phyloP scores from a whole-genome alignment of 2,329 filamentous ascomycete species.

The Cladobotryum mycophilum region DNA sequence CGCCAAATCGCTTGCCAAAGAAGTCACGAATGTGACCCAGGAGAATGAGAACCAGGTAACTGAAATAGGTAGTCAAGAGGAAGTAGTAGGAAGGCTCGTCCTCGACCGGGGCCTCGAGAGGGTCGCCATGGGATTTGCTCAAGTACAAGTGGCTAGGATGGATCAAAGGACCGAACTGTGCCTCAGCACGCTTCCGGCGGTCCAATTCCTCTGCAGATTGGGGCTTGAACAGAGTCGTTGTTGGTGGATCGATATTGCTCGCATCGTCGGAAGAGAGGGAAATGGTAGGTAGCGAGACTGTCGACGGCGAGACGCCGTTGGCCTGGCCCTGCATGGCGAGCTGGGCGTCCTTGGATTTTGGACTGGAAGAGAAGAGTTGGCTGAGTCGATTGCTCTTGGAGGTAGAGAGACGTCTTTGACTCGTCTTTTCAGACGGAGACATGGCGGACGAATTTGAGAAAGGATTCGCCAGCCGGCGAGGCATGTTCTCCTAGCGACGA shows the following conservation, averaged over 20 bases:
- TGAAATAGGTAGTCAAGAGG: slow-evolving; percentile 95
- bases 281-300: slow-evolving; percentile 79
- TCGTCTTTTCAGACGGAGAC: slow-evolving; percentile 42
- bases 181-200: slow-evolving; percentile 68
- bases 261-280: slow-evolving; percentile 72
- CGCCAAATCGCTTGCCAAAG: slow-evolving; percentile 91
- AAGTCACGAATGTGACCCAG: slow-evolving; percentile 95
- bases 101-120: slow-evolving; percentile 76
- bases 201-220: slow-evolving; percentile 77
- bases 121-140: slow-evolving; percentile 76
- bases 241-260: slow-evolving; percentile 64
- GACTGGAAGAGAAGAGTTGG: slow-evolving; percentile 75
- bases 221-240: slow-evolving; percentile 78
- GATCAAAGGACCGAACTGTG: slow-evolving; percentile 83
- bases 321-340: slow-evolving; percentile 53
- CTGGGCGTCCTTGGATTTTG: slow-evolving; percentile 67
- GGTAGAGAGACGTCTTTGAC: slow-evolving; percentile 52
- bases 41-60: slow-evolving; percentile 90
- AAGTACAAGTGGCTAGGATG: slow-evolving; percentile 79
- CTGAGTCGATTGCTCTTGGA: slow-evolving; percentile 71
- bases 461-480: slow-evolving; percentile 52
- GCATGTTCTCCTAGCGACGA: slow-evolving; percentile 40
- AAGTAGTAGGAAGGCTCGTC: slow-evolving; percentile 97
- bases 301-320: slow-evolving; percentile 62
- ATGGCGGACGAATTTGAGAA: slow-evolving; percentile 46